Percentiles rank a stretch among this genome's conserved stretches.
These are phyloP conservation scores for Calonectria naviculata DNA, from an alignment of 2,329 filamentous ascomycete genomes.

Conservation along the genomic window DNA sequence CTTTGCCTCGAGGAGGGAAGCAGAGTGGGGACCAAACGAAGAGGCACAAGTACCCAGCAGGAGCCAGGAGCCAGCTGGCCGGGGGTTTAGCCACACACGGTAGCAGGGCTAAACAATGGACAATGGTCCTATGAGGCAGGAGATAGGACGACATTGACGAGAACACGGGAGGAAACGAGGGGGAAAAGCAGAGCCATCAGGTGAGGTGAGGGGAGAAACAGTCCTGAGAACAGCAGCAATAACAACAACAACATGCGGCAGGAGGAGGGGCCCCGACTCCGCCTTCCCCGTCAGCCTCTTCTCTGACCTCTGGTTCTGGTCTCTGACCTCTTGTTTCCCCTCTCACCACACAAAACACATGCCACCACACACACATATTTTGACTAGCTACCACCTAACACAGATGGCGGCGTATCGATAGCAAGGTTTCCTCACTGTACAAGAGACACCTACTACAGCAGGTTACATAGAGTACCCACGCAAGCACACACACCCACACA, in stretches of 20 bases:
- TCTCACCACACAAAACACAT: conserved; percentile 21
- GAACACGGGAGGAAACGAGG: conserved; percentile 16
- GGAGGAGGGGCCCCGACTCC: conserved; percentile 36
- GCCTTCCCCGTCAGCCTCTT: conserved; percentile 39
- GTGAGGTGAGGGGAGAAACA: conserved; percentile 14
- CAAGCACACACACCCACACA: conserved; percentile 8
- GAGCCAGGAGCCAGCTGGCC: conserved; percentile 13
- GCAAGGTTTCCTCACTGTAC: neutral
- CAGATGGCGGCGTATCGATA: conserved; percentile 7
- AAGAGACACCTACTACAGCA: conserved; percentile 3
- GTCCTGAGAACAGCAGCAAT: conserved; percentile 1
- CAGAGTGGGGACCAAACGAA: conserved; percentile 20
- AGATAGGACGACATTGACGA: neutral
- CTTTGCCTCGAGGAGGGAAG: conserved; percentile 14
- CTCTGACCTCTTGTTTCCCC: conserved; percentile 16
- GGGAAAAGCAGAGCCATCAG: conserved; percentile 17
- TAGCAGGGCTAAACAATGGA: conserved; percentile 10
- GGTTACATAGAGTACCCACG: conserved; percentile 13
- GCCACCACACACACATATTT: conserved; percentile 2
- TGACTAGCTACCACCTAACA: neutral
- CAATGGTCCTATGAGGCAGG: neutral
- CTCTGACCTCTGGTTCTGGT: conserved; percentile 14
- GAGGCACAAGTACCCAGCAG: conserved; percentile 14
- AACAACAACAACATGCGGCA: conserved; percentile 8
- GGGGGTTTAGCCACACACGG: conserved; percentile 11